phyloP scores from a whole-genome alignment of 2,329 filamentous ascomycete species.

The Amphichorda felina region DNA sequence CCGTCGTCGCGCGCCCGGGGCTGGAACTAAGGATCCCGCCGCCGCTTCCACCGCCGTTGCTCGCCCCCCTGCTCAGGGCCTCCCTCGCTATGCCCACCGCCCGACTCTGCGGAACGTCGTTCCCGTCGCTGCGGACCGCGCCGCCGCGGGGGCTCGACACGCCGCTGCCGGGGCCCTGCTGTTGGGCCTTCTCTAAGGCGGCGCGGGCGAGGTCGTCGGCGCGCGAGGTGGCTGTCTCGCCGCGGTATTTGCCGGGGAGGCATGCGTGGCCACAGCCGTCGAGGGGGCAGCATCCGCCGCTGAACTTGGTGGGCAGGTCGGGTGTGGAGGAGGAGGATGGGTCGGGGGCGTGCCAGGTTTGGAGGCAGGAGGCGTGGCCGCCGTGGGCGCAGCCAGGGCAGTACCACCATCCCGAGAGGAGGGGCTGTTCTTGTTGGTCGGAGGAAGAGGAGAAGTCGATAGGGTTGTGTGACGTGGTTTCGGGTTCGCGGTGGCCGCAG shows the following conservation, averaged over 20 bases:
- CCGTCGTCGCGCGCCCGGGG: constrained; percentile 23
- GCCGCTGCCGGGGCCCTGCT: constrained; percentile 6
- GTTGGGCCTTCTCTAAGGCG: constrained; percentile 15
- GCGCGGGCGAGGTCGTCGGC: constrained; percentile 40
- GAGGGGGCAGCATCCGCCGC: constrained; percentile 50
- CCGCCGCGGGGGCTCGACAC: constrained; percentile 14
- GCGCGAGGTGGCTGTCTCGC: constrained; percentile 29
- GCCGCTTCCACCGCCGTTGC: constrained; percentile 10
- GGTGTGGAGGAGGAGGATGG: constrained; percentile 10
- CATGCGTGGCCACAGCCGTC: constrained; percentile 55
- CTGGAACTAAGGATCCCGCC: constrained; percentile 34
- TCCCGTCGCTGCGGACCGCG: constrained; percentile 29
- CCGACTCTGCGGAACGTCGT: constrained; percentile 45
- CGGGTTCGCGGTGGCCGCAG: constrained; percentile 40
- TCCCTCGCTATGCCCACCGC: constrained; percentile 50
- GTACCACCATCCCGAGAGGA: constrained; percentile 45
- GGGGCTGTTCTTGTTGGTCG: constrained; percentile 11
- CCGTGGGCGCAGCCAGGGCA: constrained; percentile 52
- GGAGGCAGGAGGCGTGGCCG: constrained; percentile 47
- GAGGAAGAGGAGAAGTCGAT: constrained; percentile 7
- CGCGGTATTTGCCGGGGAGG: constrained; percentile 42
- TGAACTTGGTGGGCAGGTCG: constrained; percentile 17
- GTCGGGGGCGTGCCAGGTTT: constrained; percentile 41
- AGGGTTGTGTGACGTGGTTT: constrained; percentile 26
- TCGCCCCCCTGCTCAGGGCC: constrained; percentile 24